phyloP scores from a whole-genome alignment of 192 early-diverging fungal species.

The Mycoemilia scoparia region DNA sequence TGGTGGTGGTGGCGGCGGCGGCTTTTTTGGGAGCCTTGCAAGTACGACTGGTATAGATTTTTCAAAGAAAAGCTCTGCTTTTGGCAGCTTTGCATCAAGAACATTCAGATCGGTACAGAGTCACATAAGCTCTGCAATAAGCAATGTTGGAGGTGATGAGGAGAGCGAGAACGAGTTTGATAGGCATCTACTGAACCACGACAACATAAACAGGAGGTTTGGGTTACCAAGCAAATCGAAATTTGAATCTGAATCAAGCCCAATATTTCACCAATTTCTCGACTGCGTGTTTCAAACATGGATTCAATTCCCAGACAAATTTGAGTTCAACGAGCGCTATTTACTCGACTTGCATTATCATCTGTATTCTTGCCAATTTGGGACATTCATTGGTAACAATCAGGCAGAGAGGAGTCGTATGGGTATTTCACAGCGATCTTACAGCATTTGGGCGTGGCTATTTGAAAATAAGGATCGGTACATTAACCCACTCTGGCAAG shows the following conservation, averaged over 20 bases:
- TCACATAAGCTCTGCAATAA: conserved; percentile 23
- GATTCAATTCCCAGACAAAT: conserved; percentile 69
- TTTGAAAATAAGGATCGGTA: conserved; percentile 30
- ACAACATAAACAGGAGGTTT: conserved; percentile 17
- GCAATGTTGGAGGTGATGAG: conserved; percentile 17
- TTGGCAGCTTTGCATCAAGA: conserved; percentile 21
- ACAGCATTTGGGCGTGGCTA: conserved; percentile 71
- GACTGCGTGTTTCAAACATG: conserved; percentile 92
- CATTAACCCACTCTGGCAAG: no score
- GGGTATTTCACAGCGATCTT: conserved; percentile 21
- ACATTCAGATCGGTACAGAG: conserved; percentile 20
- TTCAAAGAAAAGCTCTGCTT: conserved; percentile 15
- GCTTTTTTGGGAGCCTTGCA: no score
- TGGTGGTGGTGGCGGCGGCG: background rate
- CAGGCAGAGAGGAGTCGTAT: conserved; percentile 52
- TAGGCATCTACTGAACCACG: conserved; percentile 11
- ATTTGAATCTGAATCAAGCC: conserved; percentile 67
- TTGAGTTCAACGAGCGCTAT: conserved; percentile 80
- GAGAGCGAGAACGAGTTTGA: conserved; percentile 17
- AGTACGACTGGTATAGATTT: no score
- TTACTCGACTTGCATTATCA: conserved; percentile 69
- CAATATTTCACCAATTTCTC: conserved; percentile 93
- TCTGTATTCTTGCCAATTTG: conserved; percentile 82
- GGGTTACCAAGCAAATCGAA: conserved; percentile 7
- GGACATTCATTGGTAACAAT: conserved; percentile 83